phyloP scores from a whole-genome alignment of 495 filamentous ascomycete species.

The Ascobolus immersus region DNA sequence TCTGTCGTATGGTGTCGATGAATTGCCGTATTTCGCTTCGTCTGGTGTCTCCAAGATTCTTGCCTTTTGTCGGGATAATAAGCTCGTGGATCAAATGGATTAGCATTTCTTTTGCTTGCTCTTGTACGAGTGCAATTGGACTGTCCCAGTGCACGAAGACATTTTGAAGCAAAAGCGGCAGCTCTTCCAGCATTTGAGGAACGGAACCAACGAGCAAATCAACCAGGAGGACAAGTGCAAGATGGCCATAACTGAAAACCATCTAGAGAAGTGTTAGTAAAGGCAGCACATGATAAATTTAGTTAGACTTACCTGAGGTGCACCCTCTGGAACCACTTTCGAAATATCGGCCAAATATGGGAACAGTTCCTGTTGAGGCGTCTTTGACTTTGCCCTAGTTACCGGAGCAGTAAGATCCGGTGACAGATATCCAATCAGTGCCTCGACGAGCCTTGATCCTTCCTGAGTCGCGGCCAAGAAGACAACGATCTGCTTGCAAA shows the following conservation, averaged over 20 bases:
- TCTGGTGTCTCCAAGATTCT: conserved; percentile 35
- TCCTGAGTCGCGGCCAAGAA: conserved; percentile 80
- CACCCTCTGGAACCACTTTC: conserved; percentile 55
- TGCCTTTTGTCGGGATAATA: conserved; percentile 70
- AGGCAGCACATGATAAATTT: conserved; percentile 5
- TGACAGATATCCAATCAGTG: conserved; percentile 26
- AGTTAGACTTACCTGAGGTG: conserved; percentile 41
- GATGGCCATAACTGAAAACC: conserved; percentile 75
- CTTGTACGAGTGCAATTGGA: conserved; percentile 81
- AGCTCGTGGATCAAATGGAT: conserved; percentile 94
- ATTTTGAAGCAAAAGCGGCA: conserved; percentile 69
- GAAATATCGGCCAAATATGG: conserved; percentile 76
- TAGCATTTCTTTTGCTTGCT: conserved; percentile 90
- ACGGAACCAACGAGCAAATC: conserved; percentile 88
- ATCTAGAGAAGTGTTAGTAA: conserved; percentile 19
- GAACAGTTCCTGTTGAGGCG: conserved; percentile 44
- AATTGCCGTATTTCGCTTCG: conserved; percentile 61
- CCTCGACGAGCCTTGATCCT: conserved; percentile 79
- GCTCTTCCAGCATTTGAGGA: conserved; percentile 44
- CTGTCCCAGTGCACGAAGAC: conserved; percentile 91
- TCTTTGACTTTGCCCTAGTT: conserved; percentile 27
- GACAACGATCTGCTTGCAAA: conserved; percentile 90
- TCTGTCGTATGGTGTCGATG: conserved; percentile 69
- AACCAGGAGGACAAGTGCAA: conserved; percentile 79
- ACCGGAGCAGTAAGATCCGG: conserved; percentile 42